These are phyloP conservation scores for Lentinula sp. DNA, from an alignment of 768 basidiomycete species.

Conservation along the genomic window DNA sequence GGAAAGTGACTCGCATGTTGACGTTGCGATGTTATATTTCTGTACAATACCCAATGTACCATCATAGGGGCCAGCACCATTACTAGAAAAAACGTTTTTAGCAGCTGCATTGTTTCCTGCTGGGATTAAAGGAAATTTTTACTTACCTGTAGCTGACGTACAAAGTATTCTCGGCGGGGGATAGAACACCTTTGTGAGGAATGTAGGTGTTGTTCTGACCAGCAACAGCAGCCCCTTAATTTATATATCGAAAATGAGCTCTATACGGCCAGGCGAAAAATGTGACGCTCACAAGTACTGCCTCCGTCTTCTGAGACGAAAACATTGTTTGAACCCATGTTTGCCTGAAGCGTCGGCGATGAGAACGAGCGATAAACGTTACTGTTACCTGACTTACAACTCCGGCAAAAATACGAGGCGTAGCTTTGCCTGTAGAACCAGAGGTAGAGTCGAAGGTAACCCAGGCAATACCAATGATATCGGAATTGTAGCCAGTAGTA, in stretches of 20 bases:
- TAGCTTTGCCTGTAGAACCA: constrained; percentile 45
- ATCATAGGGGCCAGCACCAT: constrained; percentile 63
- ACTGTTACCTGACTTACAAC: constrained; percentile 23
- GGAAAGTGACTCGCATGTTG: constrained; percentile 29
- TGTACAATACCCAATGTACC: constrained; percentile 44
- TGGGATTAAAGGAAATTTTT: no score
- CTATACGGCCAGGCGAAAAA: background rate
- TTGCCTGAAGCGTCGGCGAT: constrained; percentile 23
- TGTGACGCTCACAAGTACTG: constrained; percentile 39
- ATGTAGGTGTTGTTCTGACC: constrained; percentile 54
- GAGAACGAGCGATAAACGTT: background rate
- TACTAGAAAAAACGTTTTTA: constrained; percentile 14
- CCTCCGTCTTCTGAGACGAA: constrained; percentile 55
- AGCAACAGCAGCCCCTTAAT: constrained; percentile 46
- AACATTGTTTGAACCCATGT: constrained; percentile 45
- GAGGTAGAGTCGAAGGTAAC: constrained; percentile 59
- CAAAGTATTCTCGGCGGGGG: constrained; percentile 47
- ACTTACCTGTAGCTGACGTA: constrained; percentile 46
- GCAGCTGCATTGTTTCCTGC: no score
- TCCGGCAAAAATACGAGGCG: constrained; percentile 63
- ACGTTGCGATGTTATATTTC: constrained; percentile 49
- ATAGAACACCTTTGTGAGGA: constrained; percentile 64
- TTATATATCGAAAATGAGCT: background rate
- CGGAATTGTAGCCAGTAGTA: constrained; percentile 21
- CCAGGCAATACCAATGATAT: constrained; percentile 46